Conservation (phyloP, 345 rosid species). For the Salix brachista region DNA sequence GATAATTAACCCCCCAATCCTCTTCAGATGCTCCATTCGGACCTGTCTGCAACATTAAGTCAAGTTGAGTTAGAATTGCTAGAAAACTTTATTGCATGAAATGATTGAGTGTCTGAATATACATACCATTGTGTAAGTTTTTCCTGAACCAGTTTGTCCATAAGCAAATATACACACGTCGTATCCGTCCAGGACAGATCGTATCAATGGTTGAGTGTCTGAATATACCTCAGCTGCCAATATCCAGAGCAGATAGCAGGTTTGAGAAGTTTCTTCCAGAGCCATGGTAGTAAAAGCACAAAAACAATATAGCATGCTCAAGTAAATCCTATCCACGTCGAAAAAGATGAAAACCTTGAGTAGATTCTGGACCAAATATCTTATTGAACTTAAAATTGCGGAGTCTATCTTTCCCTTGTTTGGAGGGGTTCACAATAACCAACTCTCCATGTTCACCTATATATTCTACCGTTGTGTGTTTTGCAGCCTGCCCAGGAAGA, state of each 20-base stretch:
- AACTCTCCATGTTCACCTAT: constrained; percentile 80
- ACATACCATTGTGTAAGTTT: constrained; percentile 86
- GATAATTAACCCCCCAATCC: constrained; percentile 85
- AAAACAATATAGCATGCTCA: constrained; percentile 7
- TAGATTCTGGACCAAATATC: constrained; percentile 60
- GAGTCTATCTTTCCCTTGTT: constrained; percentile 69
- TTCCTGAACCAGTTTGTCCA: constrained; percentile 99
- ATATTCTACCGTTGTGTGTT: constrained; percentile 48
- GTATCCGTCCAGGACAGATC: constrained; percentile 81
- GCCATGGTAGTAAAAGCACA: not conserved
- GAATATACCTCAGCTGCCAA: constrained; percentile 71
- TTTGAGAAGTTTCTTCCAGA: constrained; percentile 11
- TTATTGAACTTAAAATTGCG: constrained; percentile 69
- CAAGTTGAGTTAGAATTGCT: constrained; percentile 3
- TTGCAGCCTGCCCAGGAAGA: constrained; percentile 53
- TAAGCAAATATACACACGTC: constrained; percentile 93
- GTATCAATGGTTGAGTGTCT: constrained; percentile 66
- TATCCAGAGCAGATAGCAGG: constrained; percentile 10
- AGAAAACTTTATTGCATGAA: not conserved
- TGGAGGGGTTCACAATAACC: constrained; percentile 61
- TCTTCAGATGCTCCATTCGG: constrained; percentile 62
- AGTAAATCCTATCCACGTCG: not conserved
- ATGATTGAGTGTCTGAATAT: too few relatives aligned
- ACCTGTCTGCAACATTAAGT: constrained; percentile 51
- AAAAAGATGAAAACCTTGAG: constrained; percentile 63